A percentile compares a stretch with the other conserved stretches of the same genome.
Evolutionary conservation across 768 basidiomycete genomes (phyloP).

Genomic region (Lentinula sp.): DNA sequence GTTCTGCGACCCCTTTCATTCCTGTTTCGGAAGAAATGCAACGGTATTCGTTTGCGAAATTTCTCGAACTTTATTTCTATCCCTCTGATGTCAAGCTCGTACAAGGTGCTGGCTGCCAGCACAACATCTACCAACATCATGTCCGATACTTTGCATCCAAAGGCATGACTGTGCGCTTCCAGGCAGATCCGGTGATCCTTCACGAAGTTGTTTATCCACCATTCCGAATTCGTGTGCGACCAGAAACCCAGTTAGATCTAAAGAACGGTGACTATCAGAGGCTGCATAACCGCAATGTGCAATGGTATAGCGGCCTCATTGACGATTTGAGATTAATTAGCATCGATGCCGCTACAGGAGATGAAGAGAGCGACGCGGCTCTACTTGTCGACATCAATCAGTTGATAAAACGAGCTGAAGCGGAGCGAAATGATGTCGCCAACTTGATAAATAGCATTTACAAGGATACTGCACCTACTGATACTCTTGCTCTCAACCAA

Average conservation of each 20-base stretch:
- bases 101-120: conserved; percentile 86
- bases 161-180: conserved; percentile 84
- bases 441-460: conserved; percentile 75
- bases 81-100: conserved; percentile 80
- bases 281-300: conserved; percentile 61
- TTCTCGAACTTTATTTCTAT: conserved; percentile 94
- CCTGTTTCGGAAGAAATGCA: conserved; percentile 90
- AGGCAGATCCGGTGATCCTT: conserved; percentile 73
- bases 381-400: conserved; percentile 57
- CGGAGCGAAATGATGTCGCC: conserved; percentile 68
- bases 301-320: conserved; percentile 71
- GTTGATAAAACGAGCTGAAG: conserved; percentile 67
- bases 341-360: conserved; percentile 75
- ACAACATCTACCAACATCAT: conserved; percentile 92
- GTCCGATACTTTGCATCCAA: conserved; percentile 84
- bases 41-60: conserved; percentile 91
- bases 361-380: conserved; percentile 61
- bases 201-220: conserved; percentile 90
- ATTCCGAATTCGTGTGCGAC: conserved; percentile 76
- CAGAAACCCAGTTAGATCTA: conserved; percentile 82
- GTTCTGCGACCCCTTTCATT: conserved; percentile 79
- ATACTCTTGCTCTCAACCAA: conserved; percentile 83
- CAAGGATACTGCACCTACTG: conserved; percentile 70
- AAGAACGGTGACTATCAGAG: conserved; percentile 89
- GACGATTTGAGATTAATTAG: conserved; percentile 73